Evolutionary conservation across 257 asterid species (phyloP).

Genomic region (Voacanga thouarsii): DNA sequence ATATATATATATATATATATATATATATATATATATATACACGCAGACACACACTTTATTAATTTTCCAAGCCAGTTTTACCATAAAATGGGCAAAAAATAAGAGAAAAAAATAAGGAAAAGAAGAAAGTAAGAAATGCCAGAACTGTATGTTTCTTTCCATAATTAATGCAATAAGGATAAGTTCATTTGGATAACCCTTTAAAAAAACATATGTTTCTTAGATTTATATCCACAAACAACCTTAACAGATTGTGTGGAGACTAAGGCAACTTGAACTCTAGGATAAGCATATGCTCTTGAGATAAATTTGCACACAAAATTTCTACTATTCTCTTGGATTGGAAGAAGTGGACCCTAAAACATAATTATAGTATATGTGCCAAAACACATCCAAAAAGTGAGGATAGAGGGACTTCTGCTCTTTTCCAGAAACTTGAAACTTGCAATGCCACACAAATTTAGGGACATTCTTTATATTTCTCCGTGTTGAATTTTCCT

Average conservation of each 20-base stretch:
- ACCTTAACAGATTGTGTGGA: slow-evolving; percentile 9
- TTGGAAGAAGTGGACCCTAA: slow-evolving; percentile 9
- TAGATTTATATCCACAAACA: neutral
- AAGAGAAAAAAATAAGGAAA: no score
- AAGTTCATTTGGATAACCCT: neutral
- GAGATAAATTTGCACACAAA: neutral
- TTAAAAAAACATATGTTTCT: neutral
- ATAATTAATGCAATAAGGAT: neutral
- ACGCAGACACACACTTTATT: no score
- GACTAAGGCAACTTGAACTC: neutral
- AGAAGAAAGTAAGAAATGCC: neutral
- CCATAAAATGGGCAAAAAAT: no score
- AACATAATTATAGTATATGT: neutral
- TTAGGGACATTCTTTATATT: neutral
- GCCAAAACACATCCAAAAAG: slow-evolving; percentile 10
- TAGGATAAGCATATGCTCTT: neutral
- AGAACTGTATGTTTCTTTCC: neutral
- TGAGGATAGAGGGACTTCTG: neutral
- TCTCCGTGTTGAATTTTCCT: neutral
- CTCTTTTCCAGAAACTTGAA: neutral
- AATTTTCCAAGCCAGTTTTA: no score
- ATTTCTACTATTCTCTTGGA: neutral
- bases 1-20: no score
- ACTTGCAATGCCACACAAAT: neutral
- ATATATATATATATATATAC: no score